Evolutionary conservation across 2,329 filamentous ascomycete genomes (phyloP).

Genomic region (Clonostachys rhizophaga): DNA sequence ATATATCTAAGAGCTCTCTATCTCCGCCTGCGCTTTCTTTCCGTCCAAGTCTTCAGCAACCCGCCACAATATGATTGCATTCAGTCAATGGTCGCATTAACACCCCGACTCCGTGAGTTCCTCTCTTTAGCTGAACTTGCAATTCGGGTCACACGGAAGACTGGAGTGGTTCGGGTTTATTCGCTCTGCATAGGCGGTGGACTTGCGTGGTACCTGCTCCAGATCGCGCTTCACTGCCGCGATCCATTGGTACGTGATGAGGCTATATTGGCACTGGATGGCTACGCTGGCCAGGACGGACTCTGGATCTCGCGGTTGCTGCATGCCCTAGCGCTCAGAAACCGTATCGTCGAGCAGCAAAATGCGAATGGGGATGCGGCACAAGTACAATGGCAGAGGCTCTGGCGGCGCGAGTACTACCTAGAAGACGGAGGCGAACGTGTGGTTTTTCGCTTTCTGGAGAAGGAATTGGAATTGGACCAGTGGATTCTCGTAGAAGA

Average conservation of each 20-base stretch:
- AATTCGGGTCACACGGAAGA: not conserved
- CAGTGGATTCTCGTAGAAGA: too few relatives aligned
- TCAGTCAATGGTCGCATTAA: slow-evolving; percentile 10
- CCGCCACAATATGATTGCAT: slow-evolving; percentile 14
- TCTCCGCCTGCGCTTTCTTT: slow-evolving; percentile 20
- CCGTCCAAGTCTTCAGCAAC: slow-evolving; percentile 18
- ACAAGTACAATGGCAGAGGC: too few relatives aligned
- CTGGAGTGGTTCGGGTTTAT: not conserved
- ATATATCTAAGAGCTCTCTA: slow-evolving; percentile 22
- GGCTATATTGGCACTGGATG: slow-evolving; percentile 18
- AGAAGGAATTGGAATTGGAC: too few relatives aligned
- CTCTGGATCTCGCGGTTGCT: slow-evolving; percentile 19
- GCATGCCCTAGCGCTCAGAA: slow-evolving; percentile 16
- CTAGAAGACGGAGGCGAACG: too few relatives aligned
- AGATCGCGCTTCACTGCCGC: slow-evolving; percentile 18
- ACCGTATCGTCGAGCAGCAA: slow-evolving; percentile 14
- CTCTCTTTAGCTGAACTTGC: slow-evolving; percentile 21
- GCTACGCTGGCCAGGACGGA: slow-evolving; percentile 25
- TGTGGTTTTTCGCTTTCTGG: too few relatives aligned
- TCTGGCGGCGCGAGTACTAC: too few relatives aligned
- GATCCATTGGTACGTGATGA: slow-evolving; percentile 22
- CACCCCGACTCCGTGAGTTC: slow-evolving; percentile 22
- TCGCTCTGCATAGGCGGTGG: slow-evolving; percentile 14
- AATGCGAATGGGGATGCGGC: too few relatives aligned
- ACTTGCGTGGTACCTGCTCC: slow-evolving; percentile 14